Percentiles rank a stretch among this genome's conserved stretches.
These are phyloP conservation scores for Nepenthes mirabilis DNA, from an alignment of 148 eudicot genomes.

Conservation along the genomic window DNA sequence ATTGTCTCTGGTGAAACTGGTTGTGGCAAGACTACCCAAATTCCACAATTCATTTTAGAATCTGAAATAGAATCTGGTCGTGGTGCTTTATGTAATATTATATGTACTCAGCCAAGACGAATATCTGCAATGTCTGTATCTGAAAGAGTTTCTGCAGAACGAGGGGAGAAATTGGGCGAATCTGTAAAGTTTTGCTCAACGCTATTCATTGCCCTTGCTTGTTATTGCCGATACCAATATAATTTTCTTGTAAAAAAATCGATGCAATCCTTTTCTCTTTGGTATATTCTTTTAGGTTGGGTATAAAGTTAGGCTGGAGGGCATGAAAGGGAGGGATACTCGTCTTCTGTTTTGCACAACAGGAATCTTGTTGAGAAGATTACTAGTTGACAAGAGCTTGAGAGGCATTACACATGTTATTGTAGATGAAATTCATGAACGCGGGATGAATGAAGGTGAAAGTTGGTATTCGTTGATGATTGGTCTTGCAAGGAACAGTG, in stretches of 20 bases:
- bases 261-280: neutral
- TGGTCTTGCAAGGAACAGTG: neutral
- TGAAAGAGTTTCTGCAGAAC: conserved; percentile 91
- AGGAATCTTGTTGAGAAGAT: conserved; percentile 86
- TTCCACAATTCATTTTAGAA: conserved; percentile 94
- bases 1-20: conserved; percentile 99
- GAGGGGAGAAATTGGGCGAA: conserved; percentile 98
- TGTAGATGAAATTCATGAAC: conserved; percentile 97
- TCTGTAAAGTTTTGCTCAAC: conserved; percentile 36
- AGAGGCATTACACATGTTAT: conserved; percentile 92
- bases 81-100: conserved; percentile 89
- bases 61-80: conserved; percentile 95
- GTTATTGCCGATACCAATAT: neutral
- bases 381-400: conserved; percentile 76
- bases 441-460: conserved; percentile 99
- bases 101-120: conserved; percentile 98
- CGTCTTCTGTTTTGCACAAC: conserved; percentile 95
- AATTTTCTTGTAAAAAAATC: neutral
- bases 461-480: conserved; percentile 5
- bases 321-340: conserved; percentile 92
- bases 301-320: conserved; percentile 95
- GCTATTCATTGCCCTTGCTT: neutral
- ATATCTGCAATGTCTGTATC: conserved; percentile 97
- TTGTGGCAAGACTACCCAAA: conserved; percentile 99
- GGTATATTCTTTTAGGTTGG: conserved; percentile 51